Evolutionary conservation across 331 rosid genomes (phyloP).

Genomic region (Quercus phellos): DNA sequence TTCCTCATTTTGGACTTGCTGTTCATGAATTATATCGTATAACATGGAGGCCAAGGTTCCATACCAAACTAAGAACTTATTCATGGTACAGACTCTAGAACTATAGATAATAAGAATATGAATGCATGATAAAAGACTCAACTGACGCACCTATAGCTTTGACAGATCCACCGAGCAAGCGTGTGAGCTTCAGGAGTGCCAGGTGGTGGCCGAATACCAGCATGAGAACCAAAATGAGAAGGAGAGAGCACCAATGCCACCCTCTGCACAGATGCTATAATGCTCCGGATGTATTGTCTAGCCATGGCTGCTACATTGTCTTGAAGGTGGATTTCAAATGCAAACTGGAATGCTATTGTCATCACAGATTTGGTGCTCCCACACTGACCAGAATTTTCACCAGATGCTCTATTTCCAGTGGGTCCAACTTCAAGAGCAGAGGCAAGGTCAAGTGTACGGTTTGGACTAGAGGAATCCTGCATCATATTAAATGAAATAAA

Average conservation of each 20-base stretch:
- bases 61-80: not conserved
- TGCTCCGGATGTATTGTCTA: conserved; percentile 81
- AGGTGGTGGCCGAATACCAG: conserved; percentile 61
- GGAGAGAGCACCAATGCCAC: conserved; percentile 94
- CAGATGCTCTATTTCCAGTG: conserved; percentile 56
- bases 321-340: conserved; percentile 86
- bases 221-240: conserved; percentile 54
- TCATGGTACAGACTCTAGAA: not conserved
- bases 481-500: not conserved
- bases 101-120: not conserved
- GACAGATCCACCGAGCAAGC: conserved; percentile 81
- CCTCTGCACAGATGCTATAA: conserved; percentile 93
- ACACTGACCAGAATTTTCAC: conserved; percentile 48
- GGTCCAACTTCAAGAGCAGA: conserved; percentile 93
- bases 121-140: conserved; percentile 1
- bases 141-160: conserved; percentile 66
- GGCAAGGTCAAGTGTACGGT: conserved; percentile 98
- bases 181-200: conserved; percentile 92
- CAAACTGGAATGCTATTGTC: conserved; percentile 98
- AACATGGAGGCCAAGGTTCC: not conserved
- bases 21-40: not conserved
- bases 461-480: conserved; percentile 80
- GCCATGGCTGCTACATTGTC: conserved; percentile 88
- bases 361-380: conserved; percentile 89
- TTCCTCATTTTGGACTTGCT: not conserved